Evolutionary conservation across 805 yeast genomes (phyloP).

Genomic region (Deakozyma indianensis): DNA sequence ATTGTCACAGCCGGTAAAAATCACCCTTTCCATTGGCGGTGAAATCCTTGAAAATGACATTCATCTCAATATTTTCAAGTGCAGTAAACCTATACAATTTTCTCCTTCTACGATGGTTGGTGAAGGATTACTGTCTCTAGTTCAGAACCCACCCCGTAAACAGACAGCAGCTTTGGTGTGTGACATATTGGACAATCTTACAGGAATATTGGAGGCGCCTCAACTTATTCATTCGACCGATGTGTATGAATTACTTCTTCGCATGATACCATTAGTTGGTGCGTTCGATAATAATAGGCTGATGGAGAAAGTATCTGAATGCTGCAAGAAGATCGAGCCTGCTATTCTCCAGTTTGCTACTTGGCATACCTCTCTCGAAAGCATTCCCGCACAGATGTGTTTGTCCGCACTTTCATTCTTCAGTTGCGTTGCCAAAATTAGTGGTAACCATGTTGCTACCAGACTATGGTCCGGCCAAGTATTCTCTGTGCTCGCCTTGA

Average conservation of each 20-base stretch:
- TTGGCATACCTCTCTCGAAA: background rate
- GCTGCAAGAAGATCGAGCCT: no score
- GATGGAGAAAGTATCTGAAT: no score
- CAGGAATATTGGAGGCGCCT: background rate
- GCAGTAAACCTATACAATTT: background rate
- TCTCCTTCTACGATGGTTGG: background rate
- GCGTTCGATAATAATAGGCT: no score
- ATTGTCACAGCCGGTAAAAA: background rate
- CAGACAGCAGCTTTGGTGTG: background rate
- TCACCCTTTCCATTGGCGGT: background rate
- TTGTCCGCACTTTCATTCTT: background rate
- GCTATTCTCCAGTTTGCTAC: no score
- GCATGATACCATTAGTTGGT: background rate
- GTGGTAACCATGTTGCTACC: background rate
- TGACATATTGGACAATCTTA: background rate
- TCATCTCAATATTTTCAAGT: background rate
- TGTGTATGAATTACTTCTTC: background rate
- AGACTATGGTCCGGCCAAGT: background rate
- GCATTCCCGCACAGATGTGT: background rate
- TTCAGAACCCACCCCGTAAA: background rate
- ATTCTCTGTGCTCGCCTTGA: background rate
- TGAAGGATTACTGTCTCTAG: background rate
- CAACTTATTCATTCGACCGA: background rate
- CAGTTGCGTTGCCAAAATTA: background rate
- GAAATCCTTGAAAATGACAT: background rate